These are phyloP conservation scores for Xylaria sp. DNA, from an alignment of 2,329 filamentous ascomycete genomes.

Conservation along the genomic window DNA sequence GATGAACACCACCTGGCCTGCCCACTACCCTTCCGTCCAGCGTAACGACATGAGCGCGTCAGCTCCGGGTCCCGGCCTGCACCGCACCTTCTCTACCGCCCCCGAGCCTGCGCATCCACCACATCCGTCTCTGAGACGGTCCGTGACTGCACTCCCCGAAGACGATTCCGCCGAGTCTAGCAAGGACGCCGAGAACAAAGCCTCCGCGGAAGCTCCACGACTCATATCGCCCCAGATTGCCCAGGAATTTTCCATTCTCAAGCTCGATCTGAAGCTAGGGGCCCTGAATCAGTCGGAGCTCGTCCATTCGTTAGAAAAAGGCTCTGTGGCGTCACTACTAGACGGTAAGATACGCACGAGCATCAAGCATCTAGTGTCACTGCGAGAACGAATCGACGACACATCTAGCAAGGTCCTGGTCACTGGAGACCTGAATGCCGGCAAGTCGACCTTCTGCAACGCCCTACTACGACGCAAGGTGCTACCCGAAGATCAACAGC, in stretches of 20 bases:
- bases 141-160: constrained; percentile 76
- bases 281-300: constrained; percentile 87
- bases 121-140: constrained; percentile 69
- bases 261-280: constrained; percentile 92
- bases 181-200: constrained; percentile 71
- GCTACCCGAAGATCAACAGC: constrained; percentile 95
- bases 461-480: constrained; percentile 93
- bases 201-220: constrained; percentile 73
- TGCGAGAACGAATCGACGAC: constrained; percentile 95
- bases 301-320: constrained; percentile 93
- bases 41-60: constrained; percentile 62
- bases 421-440: constrained; percentile 95
- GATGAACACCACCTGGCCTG: constrained; percentile 92
- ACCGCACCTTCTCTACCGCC: constrained; percentile 71
- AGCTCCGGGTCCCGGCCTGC: constrained; percentile 69
- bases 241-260: constrained; percentile 94
- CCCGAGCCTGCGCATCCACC: constrained; percentile 61
- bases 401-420: constrained; percentile 96
- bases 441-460: constrained; percentile 99
- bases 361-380: constrained; percentile 85
- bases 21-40: constrained; percentile 90
- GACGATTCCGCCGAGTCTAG: constrained; percentile 76
- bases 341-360: constrained; percentile 96
- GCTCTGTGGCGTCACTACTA: constrained; percentile 86
- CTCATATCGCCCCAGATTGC: constrained; percentile 92